Base-by-base conservation (phyloP, 345 rosid genomes). In the Gossypium rotundifolium region DNA sequence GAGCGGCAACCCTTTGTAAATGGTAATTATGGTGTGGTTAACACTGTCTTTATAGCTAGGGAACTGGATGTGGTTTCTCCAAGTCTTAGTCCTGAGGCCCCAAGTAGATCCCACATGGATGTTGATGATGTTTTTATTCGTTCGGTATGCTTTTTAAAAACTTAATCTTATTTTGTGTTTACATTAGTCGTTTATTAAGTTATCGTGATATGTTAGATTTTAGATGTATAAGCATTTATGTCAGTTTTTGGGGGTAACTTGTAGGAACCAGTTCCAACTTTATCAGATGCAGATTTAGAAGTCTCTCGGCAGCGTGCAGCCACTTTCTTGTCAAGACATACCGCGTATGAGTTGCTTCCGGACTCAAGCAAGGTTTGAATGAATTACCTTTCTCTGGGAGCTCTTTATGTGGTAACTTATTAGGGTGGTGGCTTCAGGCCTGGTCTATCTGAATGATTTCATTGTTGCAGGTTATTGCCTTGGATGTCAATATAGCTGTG, bases 311-410 rank as follows among this genome's bases (percentile, higher is more conserved):
- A 86, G 9, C 87, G 84, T 61, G 81, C 93, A 62, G 85, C 94
- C 72, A 81, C 81, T 55, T 93, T 90, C 84, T 81, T 95, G 83
- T 88, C 91, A 60, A 73, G 86, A 12, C 94, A 91, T 63, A 93
- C 91, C 65, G 95, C 94, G 63, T 93, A 93, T 49, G 99, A 95
- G 85, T 87, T 95, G 77, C 93, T 95, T 81, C 99, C 99, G 10
- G 93, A 90, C 85, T 95, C 98, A 27, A 93, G 97, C 88, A 95
- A 95, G 99, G 99, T 95, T 79, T 86, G 97, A 76, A 75, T 81
- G 58, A 76, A 70, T 83, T 61, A 71, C 82, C 83, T 80, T 71
- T 82, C 79, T 70, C 67, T 80, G 23, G 18, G 44, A 74, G 65
- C 70, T 81, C 73, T 73, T 77, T 38, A 25, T 65, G 22, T 77